phyloP scores from a whole-genome alignment of 2,329 filamentous ascomycete genomes.

The Colletotrichum tanaceti region DNA sequence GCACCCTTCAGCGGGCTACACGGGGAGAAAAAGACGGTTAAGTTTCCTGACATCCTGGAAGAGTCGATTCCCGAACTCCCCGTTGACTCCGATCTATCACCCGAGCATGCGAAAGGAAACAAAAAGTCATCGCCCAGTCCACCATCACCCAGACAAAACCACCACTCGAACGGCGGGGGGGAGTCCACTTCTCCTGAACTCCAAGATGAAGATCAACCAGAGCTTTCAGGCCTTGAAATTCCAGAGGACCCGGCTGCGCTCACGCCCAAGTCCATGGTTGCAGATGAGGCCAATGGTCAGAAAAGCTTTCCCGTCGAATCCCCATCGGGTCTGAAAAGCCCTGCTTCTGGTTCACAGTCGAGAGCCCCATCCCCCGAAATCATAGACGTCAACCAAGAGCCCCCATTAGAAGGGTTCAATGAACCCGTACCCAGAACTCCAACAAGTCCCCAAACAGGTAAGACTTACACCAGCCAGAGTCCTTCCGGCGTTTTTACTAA shows the following conservation, averaged over 20 bases:
- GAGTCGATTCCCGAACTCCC: neutral
- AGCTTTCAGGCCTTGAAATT: no score
- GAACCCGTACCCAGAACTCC: neutral
- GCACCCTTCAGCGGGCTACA: neutral
- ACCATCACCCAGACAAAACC: neutral
- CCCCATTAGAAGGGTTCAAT: neutral
- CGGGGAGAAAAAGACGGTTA: neutral
- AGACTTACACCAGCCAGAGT: neutral
- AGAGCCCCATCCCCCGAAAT: neutral
- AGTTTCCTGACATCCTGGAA: neutral
- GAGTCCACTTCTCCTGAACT: neutral
- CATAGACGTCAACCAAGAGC: neutral
- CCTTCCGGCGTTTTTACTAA: neutral
- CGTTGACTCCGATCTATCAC: neutral
- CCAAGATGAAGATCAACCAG: neutral
- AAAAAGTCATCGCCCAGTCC: neutral
- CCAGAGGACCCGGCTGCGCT: neutral
- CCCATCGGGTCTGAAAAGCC: neutral
- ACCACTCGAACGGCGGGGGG: neutral
- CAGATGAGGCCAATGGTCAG: neutral
- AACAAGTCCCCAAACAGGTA: neutral
- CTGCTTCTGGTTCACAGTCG: neutral
- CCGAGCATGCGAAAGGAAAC: neutral
- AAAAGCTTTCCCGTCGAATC: neutral
- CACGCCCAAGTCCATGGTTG: neutral